phyloP scores from a whole-genome alignment of 2,329 filamentous ascomycete species.

The Ceratocystiopsis minuta region DNA sequence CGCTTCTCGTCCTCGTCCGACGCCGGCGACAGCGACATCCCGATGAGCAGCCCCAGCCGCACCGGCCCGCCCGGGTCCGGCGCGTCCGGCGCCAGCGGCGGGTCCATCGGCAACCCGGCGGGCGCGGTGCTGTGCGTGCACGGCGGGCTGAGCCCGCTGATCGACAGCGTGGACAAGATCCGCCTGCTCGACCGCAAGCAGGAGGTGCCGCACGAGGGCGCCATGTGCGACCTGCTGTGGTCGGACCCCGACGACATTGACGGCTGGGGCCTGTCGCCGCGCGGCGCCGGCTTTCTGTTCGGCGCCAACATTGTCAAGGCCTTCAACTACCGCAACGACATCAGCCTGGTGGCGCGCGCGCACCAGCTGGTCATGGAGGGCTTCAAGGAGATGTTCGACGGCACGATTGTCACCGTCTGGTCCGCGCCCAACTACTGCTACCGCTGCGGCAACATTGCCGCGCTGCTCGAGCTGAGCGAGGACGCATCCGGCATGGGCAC shows the following conservation, averaged over 20 bases:
- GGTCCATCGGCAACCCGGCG: conserved; percentile 46
- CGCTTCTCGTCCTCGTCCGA: conserved; percentile 2
- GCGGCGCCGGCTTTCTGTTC: conserved; percentile 89
- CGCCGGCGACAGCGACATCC: not conserved
- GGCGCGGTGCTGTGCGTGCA: conserved; percentile 91
- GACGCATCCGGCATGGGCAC: conserved; percentile 59
- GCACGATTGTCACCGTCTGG: conserved; percentile 96
- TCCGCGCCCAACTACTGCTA: conserved; percentile 95
- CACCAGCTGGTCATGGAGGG: conserved; percentile 99
- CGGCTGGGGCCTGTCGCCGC: conserved; percentile 86
- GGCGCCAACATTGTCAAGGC: conserved; percentile 88
- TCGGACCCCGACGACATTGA: conserved; percentile 96
- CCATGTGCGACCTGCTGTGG: conserved; percentile 98
- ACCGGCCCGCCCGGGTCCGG: conserved; percentile 60
- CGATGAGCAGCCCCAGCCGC: conserved; percentile 6
- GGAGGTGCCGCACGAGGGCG: conserved; percentile 93
- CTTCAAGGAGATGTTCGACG: conserved; percentile 98
- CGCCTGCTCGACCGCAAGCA: conserved; percentile 88
- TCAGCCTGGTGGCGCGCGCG: conserved; percentile 79
- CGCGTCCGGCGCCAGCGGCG: conserved; percentile 51
- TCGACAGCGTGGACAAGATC: conserved; percentile 92
- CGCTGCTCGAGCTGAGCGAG: conserved; percentile 81
- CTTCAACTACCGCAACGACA: conserved; percentile 88
- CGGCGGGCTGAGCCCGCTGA: conserved; percentile 75
- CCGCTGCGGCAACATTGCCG: conserved; percentile 86